Base-by-base conservation (phyloP, 2,329 filamentous ascomycete species). In the Alternaria brassicae region DNA sequence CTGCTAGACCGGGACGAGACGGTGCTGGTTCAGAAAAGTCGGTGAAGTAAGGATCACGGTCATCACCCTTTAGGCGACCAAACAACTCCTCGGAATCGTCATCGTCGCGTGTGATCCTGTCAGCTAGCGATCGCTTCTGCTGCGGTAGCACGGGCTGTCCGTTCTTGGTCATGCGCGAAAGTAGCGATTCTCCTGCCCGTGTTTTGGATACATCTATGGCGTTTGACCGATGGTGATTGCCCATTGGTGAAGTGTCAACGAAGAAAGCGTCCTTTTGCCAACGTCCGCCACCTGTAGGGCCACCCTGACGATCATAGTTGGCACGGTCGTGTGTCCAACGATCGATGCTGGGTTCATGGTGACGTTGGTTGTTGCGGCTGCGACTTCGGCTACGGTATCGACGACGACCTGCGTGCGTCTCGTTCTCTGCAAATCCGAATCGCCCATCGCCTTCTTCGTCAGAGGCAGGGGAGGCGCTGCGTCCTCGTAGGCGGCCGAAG, bases 381-480 rank as follows among this genome's bases (percentile, higher is more conserved):
- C 61, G 79, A 17, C 77, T 80, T 21, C 75, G 73, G 54, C 79
- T 81, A 37, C 81, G 74, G 60, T 78, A 78, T 23, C 81, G 78
- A 30, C 69, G 80, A 58, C 72, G 79, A 55, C 72, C 80, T 60
- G 65, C 81, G 45, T 84, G 78, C 15, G 83, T 81, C 50, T 61
- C 68, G 36, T 74, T 60, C 82, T 85, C 81, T n/a, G 72, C 73
- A 64, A 84, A 84, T 6, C 82, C 82, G 36, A 76, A 80, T 4
- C 81, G 77, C 17, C 84, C 81, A 53, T 83, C 80, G 12, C 80
- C 82, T 36, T 82, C 81, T 45, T 80, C 75, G 48, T 77, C 72
- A 17, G 80, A 76, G 25, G 66, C 68, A 27, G 87, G 87, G 6
- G 86, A 89, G 17, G 86, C 86, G 72, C 86, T 88, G 62, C 87